Evolutionary conservation across 352 stramenopile species (phyloP).

Genomic region (Globisporangium camurandrum): DNA sequence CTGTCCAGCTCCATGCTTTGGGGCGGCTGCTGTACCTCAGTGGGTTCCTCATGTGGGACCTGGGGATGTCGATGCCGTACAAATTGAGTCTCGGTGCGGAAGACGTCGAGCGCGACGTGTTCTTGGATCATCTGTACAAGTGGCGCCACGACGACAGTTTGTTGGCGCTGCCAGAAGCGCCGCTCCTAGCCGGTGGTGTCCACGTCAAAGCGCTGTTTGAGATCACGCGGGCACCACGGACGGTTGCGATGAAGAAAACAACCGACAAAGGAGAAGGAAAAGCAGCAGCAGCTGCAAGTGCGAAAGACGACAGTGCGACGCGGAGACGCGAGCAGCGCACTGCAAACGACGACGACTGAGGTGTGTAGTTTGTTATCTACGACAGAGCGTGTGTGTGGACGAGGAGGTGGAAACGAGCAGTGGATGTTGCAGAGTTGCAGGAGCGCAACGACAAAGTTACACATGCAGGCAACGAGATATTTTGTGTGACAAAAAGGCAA

Average conservation of each 20-base stretch:
- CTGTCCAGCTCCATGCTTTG: conserved; percentile 77
- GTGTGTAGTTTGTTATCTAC: no score
- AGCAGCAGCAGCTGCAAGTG: background rate
- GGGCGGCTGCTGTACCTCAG: conserved; percentile 62
- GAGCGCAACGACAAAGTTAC: no score
- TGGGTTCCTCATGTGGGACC: conserved; percentile 80
- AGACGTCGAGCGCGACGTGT: conserved; percentile 62
- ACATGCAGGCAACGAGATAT: background rate
- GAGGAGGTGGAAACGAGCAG: no score
- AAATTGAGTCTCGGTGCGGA: conserved; percentile 75
- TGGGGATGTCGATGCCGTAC: conserved; percentile 88
- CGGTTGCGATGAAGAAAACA: conserved; percentile 7
- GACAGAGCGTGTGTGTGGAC: no score
- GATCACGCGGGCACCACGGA: conserved; percentile 22
- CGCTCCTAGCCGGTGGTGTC: conserved; percentile 29
- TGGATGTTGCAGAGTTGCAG: no score
- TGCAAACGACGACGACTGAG: background rate
- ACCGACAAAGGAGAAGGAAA: background rate
- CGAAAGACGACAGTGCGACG: background rate
- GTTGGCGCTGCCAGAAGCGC: conserved; percentile 34
- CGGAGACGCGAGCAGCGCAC: background rate
- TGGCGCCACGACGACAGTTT: conserved; percentile 43
- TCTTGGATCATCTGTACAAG: conserved; percentile 61
- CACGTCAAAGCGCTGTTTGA: conserved; percentile 53
- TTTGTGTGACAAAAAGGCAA: background rate